phyloP scores from a whole-genome alignment of 208 protist genomes.

The Leptomonas pyrrhocoris region DNA sequence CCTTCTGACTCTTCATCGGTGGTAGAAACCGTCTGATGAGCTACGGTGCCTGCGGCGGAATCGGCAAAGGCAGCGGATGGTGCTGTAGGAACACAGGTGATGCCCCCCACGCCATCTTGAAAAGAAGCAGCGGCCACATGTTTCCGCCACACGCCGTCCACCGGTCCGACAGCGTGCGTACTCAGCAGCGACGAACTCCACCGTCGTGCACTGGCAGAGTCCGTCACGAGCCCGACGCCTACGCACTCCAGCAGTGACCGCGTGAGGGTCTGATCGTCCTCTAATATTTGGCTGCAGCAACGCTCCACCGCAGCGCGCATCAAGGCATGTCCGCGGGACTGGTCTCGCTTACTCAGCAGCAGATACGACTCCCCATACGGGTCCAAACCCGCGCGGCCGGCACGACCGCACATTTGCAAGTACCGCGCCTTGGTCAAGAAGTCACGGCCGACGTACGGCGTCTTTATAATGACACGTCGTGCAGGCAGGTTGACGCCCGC shows the following conservation, averaged over 20 bases:
- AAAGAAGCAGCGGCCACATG: neutral
- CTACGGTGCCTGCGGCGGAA: neutral
- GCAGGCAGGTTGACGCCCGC: slow-evolving; percentile 94
- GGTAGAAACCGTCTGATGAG: neutral
- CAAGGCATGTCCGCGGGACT: slow-evolving; percentile 43
- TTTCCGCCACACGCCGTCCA: slow-evolving; percentile 38
- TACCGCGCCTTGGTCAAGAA: slow-evolving; percentile 80
- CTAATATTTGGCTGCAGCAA: slow-evolving; percentile 57
- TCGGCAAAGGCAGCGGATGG: neutral
- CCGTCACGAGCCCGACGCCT: slow-evolving; percentile 64
- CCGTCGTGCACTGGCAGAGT: slow-evolving; percentile 30
- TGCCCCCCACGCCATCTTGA: too few species aligned
- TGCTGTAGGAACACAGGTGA: too few species aligned
- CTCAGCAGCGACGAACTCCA: slow-evolving; percentile 65
- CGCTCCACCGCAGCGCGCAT: slow-evolving; percentile 54
- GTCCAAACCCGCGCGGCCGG: slow-evolving; percentile 81
- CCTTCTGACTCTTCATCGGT: slow-evolving; percentile 13
- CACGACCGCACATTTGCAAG: slow-evolving; percentile 85
- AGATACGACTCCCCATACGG: slow-evolving; percentile 85
- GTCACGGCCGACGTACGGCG: slow-evolving; percentile 68
- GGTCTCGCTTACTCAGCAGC: slow-evolving; percentile 57
- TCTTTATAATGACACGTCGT: slow-evolving; percentile 86
- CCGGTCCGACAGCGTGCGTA: slow-evolving; percentile 45
- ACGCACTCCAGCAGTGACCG: slow-evolving; percentile 85
- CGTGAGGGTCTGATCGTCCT: slow-evolving; percentile 43